A percentile compares a stretch with the other conserved stretches of the same genome.
Evolutionary conservation across 768 basidiomycete genomes (phyloP).

Genomic region (Hygrocybe coccinea): DNA sequence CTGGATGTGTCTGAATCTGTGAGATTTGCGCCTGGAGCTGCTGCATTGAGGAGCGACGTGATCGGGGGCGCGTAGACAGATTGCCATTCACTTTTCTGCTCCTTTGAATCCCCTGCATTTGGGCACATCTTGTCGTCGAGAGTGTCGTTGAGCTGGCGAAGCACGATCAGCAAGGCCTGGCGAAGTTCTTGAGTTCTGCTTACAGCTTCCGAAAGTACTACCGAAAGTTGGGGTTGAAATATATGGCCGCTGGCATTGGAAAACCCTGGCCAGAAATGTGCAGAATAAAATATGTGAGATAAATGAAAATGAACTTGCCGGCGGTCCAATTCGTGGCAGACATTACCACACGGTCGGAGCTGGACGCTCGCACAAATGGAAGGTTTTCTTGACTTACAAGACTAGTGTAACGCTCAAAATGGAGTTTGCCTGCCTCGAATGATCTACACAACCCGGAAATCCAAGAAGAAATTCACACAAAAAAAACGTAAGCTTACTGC

Average conservation of each 20-base stretch:
- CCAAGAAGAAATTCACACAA: not conserved
- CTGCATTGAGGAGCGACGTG: constrained; percentile 52
- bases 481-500: not conserved
- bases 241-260: constrained; percentile 43
- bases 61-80: constrained; percentile 51
- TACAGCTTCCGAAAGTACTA: constrained; percentile 56
- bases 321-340: constrained; percentile 69
- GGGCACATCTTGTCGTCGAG: constrained; percentile 65
- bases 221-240: constrained; percentile 46
- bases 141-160: constrained; percentile 54
- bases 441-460: constrained; percentile 30
- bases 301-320: constrained; percentile 35
- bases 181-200: constrained; percentile 14
- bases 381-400: constrained; percentile 41
- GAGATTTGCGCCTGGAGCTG: constrained; percentile 60
- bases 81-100: constrained; percentile 51
- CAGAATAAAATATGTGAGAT: not conserved
- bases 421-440: constrained; percentile 46
- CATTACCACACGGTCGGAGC: constrained; percentile 53
- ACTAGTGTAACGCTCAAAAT: constrained; percentile 50
- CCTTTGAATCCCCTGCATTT: constrained; percentile 42
- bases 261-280: constrained; percentile 50
- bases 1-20: constrained; percentile 47
- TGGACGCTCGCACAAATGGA: constrained; percentile 48
- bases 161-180: not conserved